These are phyloP conservation scores for Jaapia argillacea DNA, from an alignment of 768 basidiomycete species.

Conservation along the genomic window DNA sequence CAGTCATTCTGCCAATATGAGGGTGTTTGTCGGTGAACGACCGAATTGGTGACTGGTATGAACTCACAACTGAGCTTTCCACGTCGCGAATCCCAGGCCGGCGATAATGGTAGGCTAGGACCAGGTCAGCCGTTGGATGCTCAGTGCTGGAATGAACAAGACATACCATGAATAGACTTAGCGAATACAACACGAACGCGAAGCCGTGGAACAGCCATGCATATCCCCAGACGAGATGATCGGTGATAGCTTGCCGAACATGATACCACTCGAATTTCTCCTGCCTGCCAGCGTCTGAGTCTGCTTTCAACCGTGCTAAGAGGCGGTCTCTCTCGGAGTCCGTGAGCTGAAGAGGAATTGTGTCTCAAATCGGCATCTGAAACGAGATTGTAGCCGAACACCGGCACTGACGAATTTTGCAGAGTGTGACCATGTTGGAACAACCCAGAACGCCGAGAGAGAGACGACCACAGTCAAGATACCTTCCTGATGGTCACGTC, in stretches of 20 bases:
- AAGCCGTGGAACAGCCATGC: constrained; percentile 52
- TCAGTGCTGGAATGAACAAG: neutral
- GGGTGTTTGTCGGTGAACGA: too few relatives aligned
- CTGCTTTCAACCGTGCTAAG: constrained; percentile 35
- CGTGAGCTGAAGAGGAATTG: constrained; percentile 29
- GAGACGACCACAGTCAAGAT: constrained; percentile 39
- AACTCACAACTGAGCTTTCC: constrained; percentile 47
- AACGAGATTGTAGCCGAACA: too few relatives aligned
- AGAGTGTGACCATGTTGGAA: constrained; percentile 50
- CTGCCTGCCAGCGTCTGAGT: constrained; percentile 41
- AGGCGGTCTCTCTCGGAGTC: constrained; percentile 40
- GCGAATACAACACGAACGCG: constrained; percentile 46
- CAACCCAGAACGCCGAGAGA: constrained; percentile 37
- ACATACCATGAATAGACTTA: constrained; percentile 47
- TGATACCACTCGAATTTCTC: constrained; percentile 51
- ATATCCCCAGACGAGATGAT: constrained; percentile 53
- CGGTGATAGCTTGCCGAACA: constrained; percentile 43
- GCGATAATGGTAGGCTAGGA: constrained; percentile 49
- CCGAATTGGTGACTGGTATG: neutral
- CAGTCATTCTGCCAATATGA: constrained; percentile 42
- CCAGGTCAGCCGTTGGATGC: neutral
- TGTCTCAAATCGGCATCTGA: neutral
- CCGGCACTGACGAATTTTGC: constrained; percentile 42
- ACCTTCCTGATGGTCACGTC: constrained; percentile 28
- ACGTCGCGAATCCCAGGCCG: constrained; percentile 43